Base-by-base conservation (phyloP, 2,329 filamentous ascomycete species). In the Sphaerulina vaccinii region DNA sequence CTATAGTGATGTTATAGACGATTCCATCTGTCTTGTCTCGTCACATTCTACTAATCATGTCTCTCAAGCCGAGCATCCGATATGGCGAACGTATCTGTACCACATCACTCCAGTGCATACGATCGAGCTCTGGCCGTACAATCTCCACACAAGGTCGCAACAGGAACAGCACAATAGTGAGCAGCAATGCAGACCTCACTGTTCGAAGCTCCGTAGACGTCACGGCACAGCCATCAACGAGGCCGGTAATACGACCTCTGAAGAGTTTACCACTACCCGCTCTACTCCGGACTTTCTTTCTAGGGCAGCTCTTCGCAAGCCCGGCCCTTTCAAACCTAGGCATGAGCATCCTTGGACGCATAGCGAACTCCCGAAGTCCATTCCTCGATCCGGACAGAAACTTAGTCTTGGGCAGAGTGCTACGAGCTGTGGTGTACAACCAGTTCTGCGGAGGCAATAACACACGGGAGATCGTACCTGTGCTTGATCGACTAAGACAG, bases 371-470 rank as follows among this genome's bases (percentile, higher is more conserved):
- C 7, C 71, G 70, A 49, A 73, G 69, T 0, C 50, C 67, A 1
- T 46, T 79, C 1, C 64, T 78, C 24, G 75, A 78, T 56, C 75
- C 78, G 0, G 75, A 79, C 46, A 70, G 68, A 13, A 79, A 79
- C 58, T 69, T 69, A 1, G 15, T 79, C 3, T 61, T 81, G 9
- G 71, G 74, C 37, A 65, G 70, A 42, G 62, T 76, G 3, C 64
- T 77, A 21, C 74, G 74, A 57, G 71, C 73, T 43, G 68, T 76
- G 7, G 70, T 81, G 13, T 82, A 82, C 59, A 74, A 79, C 52
- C 79, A 82, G 40, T 82, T 82, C 64, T 81, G 79, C 55, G 79
- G 79, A 0, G 79, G 79, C 0, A 73, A 73, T 22, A 79, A 75
- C 46, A 70, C 72, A 35, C 48, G 52, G 1, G 78, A 81, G 49